Evolutionary conservation across 2,329 filamentous ascomycete species (phyloP), one percentile per base, ranked within the genome.

Genomic region (Aspergillus texensis): DNA sequence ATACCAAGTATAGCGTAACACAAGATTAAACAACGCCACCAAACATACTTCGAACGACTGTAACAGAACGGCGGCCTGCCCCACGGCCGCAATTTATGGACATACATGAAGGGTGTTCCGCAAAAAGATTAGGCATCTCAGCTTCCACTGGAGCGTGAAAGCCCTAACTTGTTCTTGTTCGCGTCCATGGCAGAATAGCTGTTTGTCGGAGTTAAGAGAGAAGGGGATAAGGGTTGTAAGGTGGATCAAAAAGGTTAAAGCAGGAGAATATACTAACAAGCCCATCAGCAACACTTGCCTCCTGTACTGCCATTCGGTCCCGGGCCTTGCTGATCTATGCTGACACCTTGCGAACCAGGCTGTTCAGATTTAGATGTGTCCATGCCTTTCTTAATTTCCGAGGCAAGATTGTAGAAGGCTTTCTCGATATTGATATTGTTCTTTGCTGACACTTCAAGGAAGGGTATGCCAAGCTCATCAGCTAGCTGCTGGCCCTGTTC

Each of bases 401-500:
- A 88, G 19, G 95, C 95, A 72, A 99, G 88, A 78, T 87, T 94
- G 84, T 96, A 98, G 79, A 99, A 99, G 21, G 95, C 95, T 84
- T 97, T 94, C 81, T 99, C 95, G 75, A 99, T 96, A 82, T 99
- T 99, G 88, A 97, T 97, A 84, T 98, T 98, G 84, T 92, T 94
- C 87, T 99, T 99, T 69, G 95, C 95, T 21, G 93, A 96, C 67
- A 99, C 95, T 80, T 99, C 95, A 78, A 99, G 91, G 86, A 99
- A 99, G 24, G 95, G 94, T 69, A 99, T 96, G 75, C 94, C 93
- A 65, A 99, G 89, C 81, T 98, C 95, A 81, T 97, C 91, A 64
- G 95, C 95, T 62, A 99, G 88, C 69, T 90, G 90, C 80, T 99
- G 94, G 72, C 95, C 95, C 76, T 93, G 91, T 79, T 97, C 94